Conservation (phyloP, 2,329 filamentous ascomycete genomes). For the Lizonia empirigonia region DNA sequence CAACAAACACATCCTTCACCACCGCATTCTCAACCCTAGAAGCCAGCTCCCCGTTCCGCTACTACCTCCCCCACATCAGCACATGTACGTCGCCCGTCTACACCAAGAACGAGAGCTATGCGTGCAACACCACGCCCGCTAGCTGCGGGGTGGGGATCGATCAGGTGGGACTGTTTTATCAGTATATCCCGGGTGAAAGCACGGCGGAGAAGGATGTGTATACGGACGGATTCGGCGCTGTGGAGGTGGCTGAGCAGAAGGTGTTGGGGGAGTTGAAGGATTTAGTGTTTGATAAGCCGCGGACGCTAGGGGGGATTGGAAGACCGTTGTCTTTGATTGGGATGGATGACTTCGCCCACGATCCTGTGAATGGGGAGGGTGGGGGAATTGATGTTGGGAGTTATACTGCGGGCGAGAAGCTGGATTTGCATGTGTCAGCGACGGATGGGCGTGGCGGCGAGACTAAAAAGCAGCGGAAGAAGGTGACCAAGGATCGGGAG, state of each 20-base stretch:
- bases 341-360: neutral
- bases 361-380: neutral
- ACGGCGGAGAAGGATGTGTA: neutral
- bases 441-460: neutral
- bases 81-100: neutral
- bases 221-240: neutral
- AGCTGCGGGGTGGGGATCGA: fast-evolving
- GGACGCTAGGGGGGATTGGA: neutral
- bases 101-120: neutral
- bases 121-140: neutral
- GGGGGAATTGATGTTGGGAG: neutral
- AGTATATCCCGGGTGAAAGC: neutral
- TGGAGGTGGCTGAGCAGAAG: neutral
- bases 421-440: neutral
- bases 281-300: neutral
- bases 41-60: neutral
- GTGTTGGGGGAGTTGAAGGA: neutral
- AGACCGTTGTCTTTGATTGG: neutral
- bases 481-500: neutral
- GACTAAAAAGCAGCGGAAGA: neutral
- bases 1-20: neutral
- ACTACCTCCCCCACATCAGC: conserved; percentile 6
- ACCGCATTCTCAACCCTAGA: neutral
- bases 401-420: neutral
- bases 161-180: neutral